Evolutionary conservation across 2,329 filamentous ascomycete genomes (phyloP), one percentile per base, ranked within the genome.

Genomic region (Paracoccidioides brasiliensis): DNA sequence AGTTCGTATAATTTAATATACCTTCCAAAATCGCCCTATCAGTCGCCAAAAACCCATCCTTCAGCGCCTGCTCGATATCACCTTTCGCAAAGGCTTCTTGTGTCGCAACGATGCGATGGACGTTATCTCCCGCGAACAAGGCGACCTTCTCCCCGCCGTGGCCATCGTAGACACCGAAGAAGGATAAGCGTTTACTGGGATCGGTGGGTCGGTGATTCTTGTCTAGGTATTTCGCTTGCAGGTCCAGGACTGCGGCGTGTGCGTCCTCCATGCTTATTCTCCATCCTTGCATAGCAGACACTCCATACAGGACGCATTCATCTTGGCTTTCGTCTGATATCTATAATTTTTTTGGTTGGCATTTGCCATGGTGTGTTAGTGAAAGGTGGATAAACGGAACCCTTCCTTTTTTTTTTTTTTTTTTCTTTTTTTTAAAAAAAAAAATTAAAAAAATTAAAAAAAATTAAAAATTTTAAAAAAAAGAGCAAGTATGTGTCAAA

Each of bases 231-330:
- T 78, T 76, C 58, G 82, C 77, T 67, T 93, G 82, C 63, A 97
- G 82, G 72, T 97, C 88, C 69, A 98, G 86, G 53, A 97, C 77
- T 55, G 87, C 81, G 59, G 88, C 88, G 76, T 98, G 93, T 61
- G 93, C 84, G 71, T 98, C 93, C 73, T 98, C 93, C 93, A 98
- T 98, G 78, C 88, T 95, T 76, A 98, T 97, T 76, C 93, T 87
- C 93, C 93, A 98, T 78, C 93, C 93, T 76, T 98, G 93, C 93
- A 98, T 98, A 74, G 90, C 90, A 63, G 93, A 98, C 63, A 97
- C 84, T 69, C 93, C 93, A 73, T 88, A 98, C 70, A 93, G 75
- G 70, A 95, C 83, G 70, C 88, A 85, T 62, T 95, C 90, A 87
- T 97, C 90, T 76, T 89, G 84, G 74, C 90, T 90, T 70, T 84